A percentile compares a stretch with the other conserved stretches of the same genome.
phyloP scores from a whole-genome alignment of 2,329 filamentous ascomycete genomes.

The Fusarium palustre region DNA sequence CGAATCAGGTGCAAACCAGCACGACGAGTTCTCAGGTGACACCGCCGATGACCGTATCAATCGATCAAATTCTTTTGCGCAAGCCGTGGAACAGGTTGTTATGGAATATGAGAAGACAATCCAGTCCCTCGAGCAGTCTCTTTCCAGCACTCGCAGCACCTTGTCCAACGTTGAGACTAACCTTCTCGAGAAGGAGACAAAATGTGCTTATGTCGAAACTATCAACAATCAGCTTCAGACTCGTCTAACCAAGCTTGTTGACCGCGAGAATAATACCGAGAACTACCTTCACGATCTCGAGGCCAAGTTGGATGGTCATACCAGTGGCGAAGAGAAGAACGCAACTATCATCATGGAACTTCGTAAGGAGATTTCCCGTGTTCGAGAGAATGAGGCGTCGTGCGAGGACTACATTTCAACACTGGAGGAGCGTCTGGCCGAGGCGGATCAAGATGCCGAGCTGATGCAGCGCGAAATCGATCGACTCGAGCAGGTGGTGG shows the following conservation, averaged over 20 bases:
- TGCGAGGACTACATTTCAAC: constrained; percentile 98
- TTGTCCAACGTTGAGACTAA: constrained; percentile 87
- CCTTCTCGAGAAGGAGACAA: constrained; percentile 92
- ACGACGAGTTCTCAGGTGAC: constrained; percentile 74
- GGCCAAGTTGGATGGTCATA: constrained; percentile 88
- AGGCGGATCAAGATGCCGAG: constrained; percentile 95
- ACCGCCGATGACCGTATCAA: constrained; percentile 88
- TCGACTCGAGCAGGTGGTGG: constrained; percentile 91
- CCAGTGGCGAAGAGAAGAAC: constrained; percentile 92
- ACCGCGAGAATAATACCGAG: constrained; percentile 92
- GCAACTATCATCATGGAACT: constrained; percentile 85
- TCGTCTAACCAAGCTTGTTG: constrained; percentile 90
- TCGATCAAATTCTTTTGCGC: constrained; percentile 93
- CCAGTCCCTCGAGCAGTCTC: constrained; percentile 88
- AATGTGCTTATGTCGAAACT: constrained; percentile 91
- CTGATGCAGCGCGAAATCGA: constrained; percentile 98
- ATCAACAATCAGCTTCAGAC: constrained; percentile 90
- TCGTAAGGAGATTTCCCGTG: constrained; percentile 88
- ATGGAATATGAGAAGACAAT: constrained; percentile 99
- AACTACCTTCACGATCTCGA: constrained; percentile 94
- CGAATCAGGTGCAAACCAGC: constrained; percentile 69
- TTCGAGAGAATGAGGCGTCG: constrained; percentile 88
- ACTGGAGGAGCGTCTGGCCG: constrained; percentile 91
- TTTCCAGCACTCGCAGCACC: constrained; percentile 87
- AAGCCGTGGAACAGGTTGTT: constrained; percentile 95